Conservation (phyloP, 1,284 basidiomycete genomes). For the Tilletia setariae region DNA sequence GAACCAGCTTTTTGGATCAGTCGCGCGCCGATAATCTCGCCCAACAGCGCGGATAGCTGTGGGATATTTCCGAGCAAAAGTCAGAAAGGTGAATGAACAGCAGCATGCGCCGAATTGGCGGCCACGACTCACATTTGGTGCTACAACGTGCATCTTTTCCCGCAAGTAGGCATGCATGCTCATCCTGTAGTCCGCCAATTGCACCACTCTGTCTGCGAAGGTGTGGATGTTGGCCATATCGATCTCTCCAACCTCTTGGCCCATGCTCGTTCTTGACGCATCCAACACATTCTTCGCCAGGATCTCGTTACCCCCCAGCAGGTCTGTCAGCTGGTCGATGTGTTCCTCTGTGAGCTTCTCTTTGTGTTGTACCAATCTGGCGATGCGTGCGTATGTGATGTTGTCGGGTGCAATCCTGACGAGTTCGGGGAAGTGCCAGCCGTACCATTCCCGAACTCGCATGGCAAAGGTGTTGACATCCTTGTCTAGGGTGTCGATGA, state of each 20-base stretch:
- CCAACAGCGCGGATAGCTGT: slow-evolving; percentile 72
- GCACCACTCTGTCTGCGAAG: slow-evolving; percentile 94
- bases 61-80: neutral
- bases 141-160: slow-evolving; percentile 95
- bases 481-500: slow-evolving; percentile 97
- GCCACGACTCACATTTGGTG: slow-evolving; percentile 73
- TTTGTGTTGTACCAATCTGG: slow-evolving; percentile 87
- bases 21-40: slow-evolving; percentile 92
- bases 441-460: slow-evolving; percentile 99
- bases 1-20: slow-evolving; percentile 96
- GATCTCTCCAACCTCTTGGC: slow-evolving; percentile 93
- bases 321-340: slow-evolving; percentile 73
- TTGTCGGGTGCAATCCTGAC: slow-evolving; percentile 97
- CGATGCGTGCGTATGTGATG: slow-evolving; percentile 84
- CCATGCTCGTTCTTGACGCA: slow-evolving; percentile 91
- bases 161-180: slow-evolving; percentile 91
- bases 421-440: slow-evolving; percentile 99
- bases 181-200: slow-evolving; percentile 86
- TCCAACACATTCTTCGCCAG: slow-evolving; percentile 92
- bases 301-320: slow-evolving; percentile 71
- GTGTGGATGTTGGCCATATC: slow-evolving; percentile 93
- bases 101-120: no score
- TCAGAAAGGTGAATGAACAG: neutral
- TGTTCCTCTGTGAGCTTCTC: slow-evolving; percentile 63
- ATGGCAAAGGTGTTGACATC: slow-evolving; percentile 99